Base-by-base conservation (phyloP, 345 rosid genomes). In the Murraya paniculata region DNA sequence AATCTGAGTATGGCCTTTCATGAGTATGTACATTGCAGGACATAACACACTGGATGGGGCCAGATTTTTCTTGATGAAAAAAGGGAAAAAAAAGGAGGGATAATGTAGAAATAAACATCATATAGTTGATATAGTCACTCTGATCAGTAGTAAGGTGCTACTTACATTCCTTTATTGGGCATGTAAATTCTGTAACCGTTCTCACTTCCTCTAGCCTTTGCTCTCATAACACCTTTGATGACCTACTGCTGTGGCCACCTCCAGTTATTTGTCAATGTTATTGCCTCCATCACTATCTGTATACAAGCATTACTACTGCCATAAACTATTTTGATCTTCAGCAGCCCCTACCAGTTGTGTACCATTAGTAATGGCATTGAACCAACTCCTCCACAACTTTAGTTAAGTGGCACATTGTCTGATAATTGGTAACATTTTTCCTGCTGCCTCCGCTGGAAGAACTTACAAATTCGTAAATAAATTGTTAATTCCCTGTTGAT, bases 401-500 rank as follows among this genome's bases (percentile, higher is more conserved):
- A 39, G 7, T 73, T 39, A 39, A 7, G 33, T 11, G 19, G 56
- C 77, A 18, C 36, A 60, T 39, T 30, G 10, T 73, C 6, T 38
- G 31, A 27, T 73, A 18, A 53, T 55, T 14, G 35, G 5, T 28
- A 64, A 59, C 76, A 59, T 25, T 58, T 36, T 24, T 60, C 64
- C 16, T 60, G 38, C 36, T 27, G 57, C 25, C 68, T 73, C 48
- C 24, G 21, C 16, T 4, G 48, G 53, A 58, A 58, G 33, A 58
- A 72, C 24, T 6, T 39, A 24, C 18, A 5, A 70, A 53, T 53
- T 50, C 53, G 18, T 28, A 8, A 19, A 71, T 50, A 19, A 53
- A 30, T 71, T 71, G 60, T 71, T 30, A 50, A 28, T 71, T 53
- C 74, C 74, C 22, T 36, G 28, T 71, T 41, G 74, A 21, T 19